Percentiles rank a stretch among this genome's conserved stretches.
Conservation (phyloP, 768 basidiomycete species). For the Serendipita sp. region DNA sequence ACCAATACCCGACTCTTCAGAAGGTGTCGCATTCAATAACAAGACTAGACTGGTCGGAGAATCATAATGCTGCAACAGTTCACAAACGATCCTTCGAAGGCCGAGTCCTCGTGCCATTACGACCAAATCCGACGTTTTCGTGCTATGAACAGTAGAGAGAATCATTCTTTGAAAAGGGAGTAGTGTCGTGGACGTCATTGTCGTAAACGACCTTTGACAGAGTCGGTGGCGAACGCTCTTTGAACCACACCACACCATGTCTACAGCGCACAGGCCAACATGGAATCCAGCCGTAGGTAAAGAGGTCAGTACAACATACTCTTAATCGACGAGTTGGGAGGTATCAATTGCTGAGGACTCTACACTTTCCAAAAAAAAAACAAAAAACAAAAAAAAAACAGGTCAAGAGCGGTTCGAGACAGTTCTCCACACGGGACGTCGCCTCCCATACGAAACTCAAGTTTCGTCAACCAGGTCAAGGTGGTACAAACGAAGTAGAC, state of each 20-base stretch:
- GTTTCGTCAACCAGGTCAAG: conserved; percentile 92
- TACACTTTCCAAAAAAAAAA: too few relatives aligned
- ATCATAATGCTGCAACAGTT: conserved; percentile 85
- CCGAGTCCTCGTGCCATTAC: conserved; percentile 85
- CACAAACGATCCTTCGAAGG: conserved; percentile 65
- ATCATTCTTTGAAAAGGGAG: conserved; percentile 23
- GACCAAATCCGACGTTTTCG: conserved; percentile 26
- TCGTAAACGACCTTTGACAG: neutral
- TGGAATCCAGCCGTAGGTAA: conserved; percentile 94
- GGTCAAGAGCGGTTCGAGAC: conserved; percentile 79
- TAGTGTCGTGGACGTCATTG: conserved; percentile 13
- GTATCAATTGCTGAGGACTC: too few relatives aligned
- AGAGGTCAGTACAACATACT: conserved; percentile 25
- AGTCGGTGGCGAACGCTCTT: neutral
- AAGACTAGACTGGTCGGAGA: conserved; percentile 68
- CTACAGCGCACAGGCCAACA: conserved; percentile 86
- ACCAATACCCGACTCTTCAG: conserved; percentile 82
- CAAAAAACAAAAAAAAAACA: neutral
- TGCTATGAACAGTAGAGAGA: conserved; percentile 21
- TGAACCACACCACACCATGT: conserved; percentile 31
- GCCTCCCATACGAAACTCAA: conserved; percentile 95
- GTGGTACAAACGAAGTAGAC: conserved; percentile 56
- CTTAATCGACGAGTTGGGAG: too few relatives aligned
- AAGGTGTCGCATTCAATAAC: conserved; percentile 65
- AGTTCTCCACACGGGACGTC: conserved; percentile 87